Evolutionary conservation across 78 protist genomes (phyloP).

Genomic region (Dictyostelium capitatum): DNA sequence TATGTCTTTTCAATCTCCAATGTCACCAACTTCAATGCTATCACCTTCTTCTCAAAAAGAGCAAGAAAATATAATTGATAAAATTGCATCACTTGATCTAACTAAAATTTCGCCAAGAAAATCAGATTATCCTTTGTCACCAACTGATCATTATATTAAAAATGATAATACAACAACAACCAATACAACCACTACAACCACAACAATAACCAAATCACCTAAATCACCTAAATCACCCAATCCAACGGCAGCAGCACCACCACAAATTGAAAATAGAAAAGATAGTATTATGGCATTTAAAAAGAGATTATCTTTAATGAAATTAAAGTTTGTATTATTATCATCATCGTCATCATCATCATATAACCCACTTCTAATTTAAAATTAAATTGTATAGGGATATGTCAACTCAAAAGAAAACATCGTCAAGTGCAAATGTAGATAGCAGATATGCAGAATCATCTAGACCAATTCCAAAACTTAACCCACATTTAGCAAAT

Average conservation of each 20-base stretch:
- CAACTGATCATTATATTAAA: neutral
- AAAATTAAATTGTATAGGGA: neutral
- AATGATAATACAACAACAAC: neutral
- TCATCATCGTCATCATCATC: neutral
- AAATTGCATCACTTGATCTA: constrained; percentile 8
- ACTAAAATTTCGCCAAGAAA: constrained; percentile 22
- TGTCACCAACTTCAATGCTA: neutral
- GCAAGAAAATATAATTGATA: neutral
- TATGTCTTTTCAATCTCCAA: constrained; percentile 12
- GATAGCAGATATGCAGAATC: constrained; percentile 32
- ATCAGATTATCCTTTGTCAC: neutral
- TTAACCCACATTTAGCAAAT: constrained; percentile 31
- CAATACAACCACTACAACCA: neutral
- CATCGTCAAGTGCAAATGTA: neutral
- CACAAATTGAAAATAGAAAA: constrained; percentile 45
- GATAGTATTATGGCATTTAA: constrained; percentile 18
- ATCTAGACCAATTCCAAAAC: constrained; percentile 64
- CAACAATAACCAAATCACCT: neutral
- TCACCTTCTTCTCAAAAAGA: constrained; percentile 1
- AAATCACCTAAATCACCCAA: neutral
- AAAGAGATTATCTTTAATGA: constrained; percentile 62
- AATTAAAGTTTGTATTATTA: constrained; percentile 36
- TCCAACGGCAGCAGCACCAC: neutral
- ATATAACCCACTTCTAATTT: neutral
- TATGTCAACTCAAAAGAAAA: constrained; percentile 41